Evolutionary conservation across 768 basidiomycete species (phyloP), one percentile per base, ranked within the genome.

Genomic region (Russula griseocarnosa): DNA sequence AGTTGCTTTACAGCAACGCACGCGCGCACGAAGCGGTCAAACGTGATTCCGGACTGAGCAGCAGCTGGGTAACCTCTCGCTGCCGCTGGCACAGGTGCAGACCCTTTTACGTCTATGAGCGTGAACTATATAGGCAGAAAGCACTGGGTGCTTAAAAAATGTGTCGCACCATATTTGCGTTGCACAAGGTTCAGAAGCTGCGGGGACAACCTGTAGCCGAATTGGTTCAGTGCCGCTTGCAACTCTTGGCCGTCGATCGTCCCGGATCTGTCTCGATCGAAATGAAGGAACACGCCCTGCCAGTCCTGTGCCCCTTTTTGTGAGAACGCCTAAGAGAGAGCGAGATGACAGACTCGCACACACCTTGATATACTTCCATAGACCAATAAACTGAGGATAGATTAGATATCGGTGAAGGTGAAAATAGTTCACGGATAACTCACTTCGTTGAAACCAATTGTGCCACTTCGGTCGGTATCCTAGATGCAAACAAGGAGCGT

Each of bases 11-110:
- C 81, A 13, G 85, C 86, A 62, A 94, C 91, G 69, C 91, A 93
- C 26, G 88, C 89, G 60, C 91, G 83, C 28, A 93, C 87, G 77
- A 93, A 93, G 67, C 90, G 87, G 73, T 92, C 92, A 70, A 93
- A 93, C 5, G 85, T 82, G 76, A 93, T 90, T 0, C 89, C 89
- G 0, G 80, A 76, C n/a, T 68, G 65, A 3, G 78, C 73, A 3
- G 69, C 75, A 0, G 73, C 75, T 0, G 73, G 74, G 38, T 71
- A 60, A 8, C 44, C 36, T 20, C 66, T 58, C 14, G 66, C 46
- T 9, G 71, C 58, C 9, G 66, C 42, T 22, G 71, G 73, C 14
- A 77, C 67, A 28, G 44, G n/a, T 22, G 77, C 72, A 20, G 79
- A 74, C 46, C 83, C 87, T 89, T 83, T 81, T 67, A 65, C 47